These are phyloP conservation scores for Pichia heedii DNA, from an alignment of 805 yeast species.

Conservation along the genomic window DNA sequence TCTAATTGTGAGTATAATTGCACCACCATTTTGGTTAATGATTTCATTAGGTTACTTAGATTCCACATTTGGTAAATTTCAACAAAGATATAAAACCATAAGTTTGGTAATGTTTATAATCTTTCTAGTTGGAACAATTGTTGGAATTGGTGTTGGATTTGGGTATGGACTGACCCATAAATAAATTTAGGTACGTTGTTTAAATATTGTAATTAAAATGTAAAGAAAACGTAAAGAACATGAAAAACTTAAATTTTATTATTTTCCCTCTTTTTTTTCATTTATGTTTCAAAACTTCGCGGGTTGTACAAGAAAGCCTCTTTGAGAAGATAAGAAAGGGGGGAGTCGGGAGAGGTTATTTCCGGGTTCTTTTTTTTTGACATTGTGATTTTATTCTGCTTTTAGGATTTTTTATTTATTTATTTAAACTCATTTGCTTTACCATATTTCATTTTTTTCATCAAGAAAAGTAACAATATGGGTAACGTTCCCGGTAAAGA, in stretches of 20 bases:
- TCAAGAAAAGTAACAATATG: neutral
- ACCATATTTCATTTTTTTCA: neutral
- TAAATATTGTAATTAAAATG: too few relatives aligned
- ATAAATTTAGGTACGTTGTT: too few relatives aligned
- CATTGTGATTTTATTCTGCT: too few relatives aligned
- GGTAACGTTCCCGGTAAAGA: slow-evolving; percentile 9
- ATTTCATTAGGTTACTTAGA: slow-evolving; percentile 23
- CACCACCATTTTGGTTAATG: slow-evolving; percentile 25
- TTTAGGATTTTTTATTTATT: neutral
- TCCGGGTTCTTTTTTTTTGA: too few relatives aligned
- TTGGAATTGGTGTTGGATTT: slow-evolving; percentile 21
- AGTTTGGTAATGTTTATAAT: slow-evolving; percentile 16
- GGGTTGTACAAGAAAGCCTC: too few relatives aligned
- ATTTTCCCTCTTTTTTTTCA: too few relatives aligned
- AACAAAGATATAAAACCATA: slow-evolving; percentile 15
- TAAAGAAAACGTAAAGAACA: too few relatives aligned
- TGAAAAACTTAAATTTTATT: too few relatives aligned
- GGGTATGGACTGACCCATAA: slow-evolving; percentile 17
- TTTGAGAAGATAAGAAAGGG: too few relatives aligned
- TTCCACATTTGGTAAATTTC: slow-evolving; percentile 18
- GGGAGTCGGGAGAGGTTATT: too few relatives aligned
- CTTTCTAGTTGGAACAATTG: slow-evolving; percentile 13
- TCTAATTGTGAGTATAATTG: slow-evolving; percentile 16
- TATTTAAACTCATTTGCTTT: neutral
- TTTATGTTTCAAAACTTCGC: too few relatives aligned